Evolutionary conservation across 2,329 filamentous ascomycete genomes (phyloP), one percentile per base, ranked within the genome.

Genomic region (Mycosphaerella arachidis): DNA sequence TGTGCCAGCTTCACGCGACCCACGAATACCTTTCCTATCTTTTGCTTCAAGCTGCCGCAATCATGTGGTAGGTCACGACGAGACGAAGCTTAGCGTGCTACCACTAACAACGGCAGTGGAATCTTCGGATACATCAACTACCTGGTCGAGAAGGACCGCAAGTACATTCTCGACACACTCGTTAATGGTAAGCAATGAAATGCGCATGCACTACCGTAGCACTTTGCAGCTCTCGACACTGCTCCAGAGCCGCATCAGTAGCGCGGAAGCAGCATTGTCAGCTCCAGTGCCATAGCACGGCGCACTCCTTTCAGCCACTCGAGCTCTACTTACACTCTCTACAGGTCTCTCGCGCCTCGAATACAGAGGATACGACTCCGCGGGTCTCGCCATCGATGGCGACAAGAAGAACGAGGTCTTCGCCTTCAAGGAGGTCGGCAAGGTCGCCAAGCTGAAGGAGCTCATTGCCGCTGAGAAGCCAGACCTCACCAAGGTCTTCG

Each of bases 91-190:
- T 27, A 33, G 16, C 27, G 45, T 24, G 29, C 20, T 24, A 18
- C 46, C 6, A 16, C 55, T 57, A 48, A 57, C 48, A 20, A 43
- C 27, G 29, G 29, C 50, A 69, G 68, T 65, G 91, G 91, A 78
- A 95, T 94, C 79, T 95, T 97, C 82, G 93, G 93, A 73, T 97
- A 97, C 84, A 91, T 97, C 82, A 97, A 97, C 83, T 97, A 97
- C 81, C 83, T 97, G 77, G 92, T 97, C 76, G 94, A 97, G 85
- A 97, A 96, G 86, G 93, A 97, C 82, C 87, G 94, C 77, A 92
- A 91, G 80, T 95, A 89, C 81, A 96, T 97, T 77, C 84, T 97
- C 75, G 88, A 97, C 76, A 97, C 93, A 65, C 84, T 99, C 70
- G 89, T 97, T 77, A 97, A 97, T 82, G 93, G 92, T 92, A 79